Evolutionary conservation across 1,284 basidiomycete genomes (phyloP).

Genomic region (Malassezia psittaci): DNA sequence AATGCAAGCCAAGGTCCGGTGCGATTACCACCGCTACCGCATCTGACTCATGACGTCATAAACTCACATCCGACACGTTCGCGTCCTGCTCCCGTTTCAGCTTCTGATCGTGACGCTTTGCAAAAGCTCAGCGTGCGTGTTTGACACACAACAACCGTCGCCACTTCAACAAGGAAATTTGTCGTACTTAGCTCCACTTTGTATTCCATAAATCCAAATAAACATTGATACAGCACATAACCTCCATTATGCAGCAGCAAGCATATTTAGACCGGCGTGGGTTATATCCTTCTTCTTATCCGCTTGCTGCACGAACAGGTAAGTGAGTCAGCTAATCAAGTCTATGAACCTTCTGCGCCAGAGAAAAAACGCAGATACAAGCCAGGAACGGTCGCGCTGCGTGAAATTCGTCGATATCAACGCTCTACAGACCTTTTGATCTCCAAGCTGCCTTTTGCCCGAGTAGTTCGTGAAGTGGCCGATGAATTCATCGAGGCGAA

Average conservation of each 20-base stretch:
- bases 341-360: background rate
- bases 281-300: background rate
- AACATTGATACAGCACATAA: background rate
- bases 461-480: conserved; percentile 44
- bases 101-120: conserved; percentile 11
- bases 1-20: background rate
- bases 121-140: conserved; percentile 16
- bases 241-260: conserved; percentile 1
- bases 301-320: background rate
- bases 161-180: background rate
- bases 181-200: background rate
- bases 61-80: background rate
- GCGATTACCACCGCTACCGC: background rate
- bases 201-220: background rate
- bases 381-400: conserved; percentile 45
- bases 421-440: conserved; percentile 45
- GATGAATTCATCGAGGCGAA: conserved; percentile 38
- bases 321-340: background rate
- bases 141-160: background rate
- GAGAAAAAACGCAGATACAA: conserved; percentile 28
- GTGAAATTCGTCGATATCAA: conserved; percentile 46
- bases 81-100: conserved; percentile 1
- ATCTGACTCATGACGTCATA: background rate
- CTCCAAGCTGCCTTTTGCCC: conserved; percentile 44
- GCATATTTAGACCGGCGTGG: background rate